These are phyloP conservation scores for Penicillium paneum DNA, from an alignment of 2,329 filamentous ascomycete genomes.

Conservation along the genomic window DNA sequence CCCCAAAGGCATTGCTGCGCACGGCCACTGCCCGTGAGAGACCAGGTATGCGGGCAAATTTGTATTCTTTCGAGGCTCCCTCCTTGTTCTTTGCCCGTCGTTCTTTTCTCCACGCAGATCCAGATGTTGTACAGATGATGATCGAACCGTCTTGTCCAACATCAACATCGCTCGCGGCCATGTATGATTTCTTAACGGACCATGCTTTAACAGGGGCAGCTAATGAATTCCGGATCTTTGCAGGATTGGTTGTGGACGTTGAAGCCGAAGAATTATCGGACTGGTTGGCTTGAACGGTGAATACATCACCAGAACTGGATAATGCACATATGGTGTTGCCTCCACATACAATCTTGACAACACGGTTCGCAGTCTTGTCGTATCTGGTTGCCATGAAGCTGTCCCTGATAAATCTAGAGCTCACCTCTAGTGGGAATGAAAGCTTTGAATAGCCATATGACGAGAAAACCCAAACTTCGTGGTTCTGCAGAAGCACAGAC, in stretches of 20 bases:
- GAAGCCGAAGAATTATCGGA: slow-evolving; percentile 58
- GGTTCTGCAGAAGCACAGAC: slow-evolving; percentile 76
- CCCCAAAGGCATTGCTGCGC: slow-evolving; percentile 82
- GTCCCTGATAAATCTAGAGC: slow-evolving; percentile 65
- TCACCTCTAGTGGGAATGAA: slow-evolving; percentile 72
- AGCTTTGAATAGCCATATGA: slow-evolving; percentile 95
- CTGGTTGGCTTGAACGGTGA: slow-evolving; percentile 74
- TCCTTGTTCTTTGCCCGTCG: slow-evolving; percentile 78
- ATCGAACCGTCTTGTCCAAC: slow-evolving; percentile 92
- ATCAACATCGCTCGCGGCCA: slow-evolving; percentile 80
- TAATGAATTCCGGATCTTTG: slow-evolving; percentile 80
- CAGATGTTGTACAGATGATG: slow-evolving; percentile 87
- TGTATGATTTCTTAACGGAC: slow-evolving; percentile 78
- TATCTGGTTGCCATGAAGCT: slow-evolving; percentile 65
- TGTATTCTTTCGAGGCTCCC: slow-evolving; percentile 79
- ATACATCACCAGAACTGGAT: slow-evolving; percentile 80
- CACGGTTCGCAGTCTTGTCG: slow-evolving; percentile 62
- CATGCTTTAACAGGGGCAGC: slow-evolving; percentile 78
- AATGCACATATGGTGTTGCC: slow-evolving; percentile 90
- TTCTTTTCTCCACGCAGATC: slow-evolving; percentile 87
- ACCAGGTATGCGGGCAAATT: slow-evolving; percentile 86
- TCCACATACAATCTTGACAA: slow-evolving; percentile 74
- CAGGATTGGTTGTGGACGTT: slow-evolving; percentile 84
- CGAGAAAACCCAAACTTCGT: slow-evolving; percentile 89
- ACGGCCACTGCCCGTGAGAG: slow-evolving; percentile 82